Base-by-base conservation (phyloP, 345 rosid species). In the Salix viminalis region DNA sequence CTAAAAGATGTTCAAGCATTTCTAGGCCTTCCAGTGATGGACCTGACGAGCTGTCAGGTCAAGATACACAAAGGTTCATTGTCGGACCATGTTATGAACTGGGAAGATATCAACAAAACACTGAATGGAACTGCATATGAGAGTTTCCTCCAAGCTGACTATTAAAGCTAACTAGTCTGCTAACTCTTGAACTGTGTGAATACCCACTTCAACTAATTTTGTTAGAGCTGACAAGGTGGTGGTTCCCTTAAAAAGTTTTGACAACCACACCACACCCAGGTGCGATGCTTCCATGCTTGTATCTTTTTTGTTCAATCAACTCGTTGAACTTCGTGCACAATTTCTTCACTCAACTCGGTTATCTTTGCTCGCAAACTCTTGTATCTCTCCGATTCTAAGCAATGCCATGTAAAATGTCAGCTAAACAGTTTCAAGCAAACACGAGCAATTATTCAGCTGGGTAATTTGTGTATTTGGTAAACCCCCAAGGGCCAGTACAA, bases 11-110 rank as follows among this genome's bases (percentile, higher is more conserved):
- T 93, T 75, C 92, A 87, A 65, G 89, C 87, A 76, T 96, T 93
- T 77, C 84, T 96, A 50, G 82, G 88, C 83, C 85, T 96, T 46
- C 98, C 97, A 0, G 62, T 44, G 74, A 86, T 84, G 90, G 77
- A 87, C 64, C 79, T 96, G 75, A 86, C 75, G 7, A 96, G 98
- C 76, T 92, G 90, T 32, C 99, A 96, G 70, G 94, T 96, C 65
- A 96, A 96, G 50, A 96, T 96, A 83, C 99, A 96, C 80, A 87
- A 84, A 76, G 99, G 98, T 67, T 81, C 87, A 6, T 79, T 96
- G 52, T 86, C 95, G 1, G 91, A 85, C 56, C 93, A 86, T 54
- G 79, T 96, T 52, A 79, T 82, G 83, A 96, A 96, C 72, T 96
- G 97, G 97, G 93, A 91, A 79, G 96, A 96, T 69, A 86, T 96